These are phyloP conservation scores for Scleroderma bovista DNA, from an alignment of 768 basidiomycete genomes.

Conservation along the genomic window DNA sequence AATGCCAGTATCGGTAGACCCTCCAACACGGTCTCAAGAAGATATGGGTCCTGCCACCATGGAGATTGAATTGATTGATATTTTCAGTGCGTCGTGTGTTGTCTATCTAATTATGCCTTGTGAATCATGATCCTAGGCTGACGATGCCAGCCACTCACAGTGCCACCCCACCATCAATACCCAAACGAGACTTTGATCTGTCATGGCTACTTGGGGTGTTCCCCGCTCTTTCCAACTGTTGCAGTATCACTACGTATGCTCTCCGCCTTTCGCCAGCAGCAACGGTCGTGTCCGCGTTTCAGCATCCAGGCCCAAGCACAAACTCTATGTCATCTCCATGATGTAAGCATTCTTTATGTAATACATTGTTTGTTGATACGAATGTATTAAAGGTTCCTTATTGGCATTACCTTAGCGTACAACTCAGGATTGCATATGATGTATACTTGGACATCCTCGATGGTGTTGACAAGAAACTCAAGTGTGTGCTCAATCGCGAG, in stretches of 20 bases:
- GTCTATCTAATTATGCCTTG: too few relatives aligned
- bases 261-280: constrained; percentile 1
- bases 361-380: not conserved
- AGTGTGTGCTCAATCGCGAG: too few relatives aligned
- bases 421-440: not conserved
- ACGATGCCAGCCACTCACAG: too few relatives aligned
- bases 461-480: constrained; percentile 1
- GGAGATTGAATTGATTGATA: too few relatives aligned
- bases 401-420: not conserved
- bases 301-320: constrained; percentile 6
- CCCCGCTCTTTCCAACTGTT: not conserved
- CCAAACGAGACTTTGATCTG: constrained; percentile 8
- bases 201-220: constrained; percentile 9
- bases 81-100: too few relatives aligned
- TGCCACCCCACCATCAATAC: not conserved
- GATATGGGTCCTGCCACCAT: too few relatives aligned
- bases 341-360: constrained; percentile 2
- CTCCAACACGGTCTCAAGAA: too few relatives aligned
- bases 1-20: not conserved
- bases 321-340: constrained; percentile 1
- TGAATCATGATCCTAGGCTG: too few relatives aligned
- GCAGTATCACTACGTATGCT: constrained; percentile 13
- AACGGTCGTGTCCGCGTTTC: constrained; percentile 5
- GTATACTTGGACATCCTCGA: constrained; percentile 7
- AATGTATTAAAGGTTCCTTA: not conserved